These are phyloP conservation scores for Dryas integrifolia DNA, from an alignment of 331 rosid genomes.

Conservation along the genomic window DNA sequence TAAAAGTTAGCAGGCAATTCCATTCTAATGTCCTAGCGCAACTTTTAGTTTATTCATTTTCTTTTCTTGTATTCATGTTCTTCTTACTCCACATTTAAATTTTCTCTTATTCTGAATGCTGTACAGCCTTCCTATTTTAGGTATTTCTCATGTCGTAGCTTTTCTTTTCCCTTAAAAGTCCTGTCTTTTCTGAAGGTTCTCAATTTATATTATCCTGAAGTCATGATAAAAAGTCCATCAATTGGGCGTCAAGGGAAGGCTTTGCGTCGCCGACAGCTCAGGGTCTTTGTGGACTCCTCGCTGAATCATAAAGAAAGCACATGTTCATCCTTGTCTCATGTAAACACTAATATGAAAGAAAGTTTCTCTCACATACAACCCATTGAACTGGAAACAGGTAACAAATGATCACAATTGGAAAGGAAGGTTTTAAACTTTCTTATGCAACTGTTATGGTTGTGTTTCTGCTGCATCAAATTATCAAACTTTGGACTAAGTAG, in stretches of 20 bases:
- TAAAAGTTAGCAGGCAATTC: not conserved
- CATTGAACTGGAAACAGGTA: conserved; percentile 43
- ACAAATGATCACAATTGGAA: not conserved
- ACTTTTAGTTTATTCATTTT: not conserved
- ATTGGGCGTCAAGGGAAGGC: conserved; percentile 97
- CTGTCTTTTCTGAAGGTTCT: conserved; percentile 59
- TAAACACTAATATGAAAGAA: conserved; percentile 15
- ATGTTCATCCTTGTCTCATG: conserved; percentile 14
- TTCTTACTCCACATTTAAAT: not conserved
- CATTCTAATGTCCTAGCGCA: not conserved
- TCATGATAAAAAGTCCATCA: conserved; percentile 54
- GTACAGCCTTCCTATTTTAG: conserved; percentile 6
- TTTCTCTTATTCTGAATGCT: not conserved
- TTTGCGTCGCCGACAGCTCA: conserved; percentile 65
- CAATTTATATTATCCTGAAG: conserved; percentile 61
- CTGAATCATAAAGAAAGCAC: conserved; percentile 36
- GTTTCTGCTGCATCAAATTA: conserved; percentile 10
- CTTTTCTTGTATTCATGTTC: not conserved
- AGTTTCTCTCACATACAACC: conserved; percentile 21
- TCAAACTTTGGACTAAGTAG: conserved; percentile 14
- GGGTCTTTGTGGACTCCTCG: conserved; percentile 36
- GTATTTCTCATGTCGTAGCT: not conserved
- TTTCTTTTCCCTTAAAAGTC: not conserved
- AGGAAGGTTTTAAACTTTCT: not conserved
- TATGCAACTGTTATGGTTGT: conserved; percentile 16